phyloP scores from a whole-genome alignment of 257 asterid genomes.

The Lithospermum erythrorhizon region DNA sequence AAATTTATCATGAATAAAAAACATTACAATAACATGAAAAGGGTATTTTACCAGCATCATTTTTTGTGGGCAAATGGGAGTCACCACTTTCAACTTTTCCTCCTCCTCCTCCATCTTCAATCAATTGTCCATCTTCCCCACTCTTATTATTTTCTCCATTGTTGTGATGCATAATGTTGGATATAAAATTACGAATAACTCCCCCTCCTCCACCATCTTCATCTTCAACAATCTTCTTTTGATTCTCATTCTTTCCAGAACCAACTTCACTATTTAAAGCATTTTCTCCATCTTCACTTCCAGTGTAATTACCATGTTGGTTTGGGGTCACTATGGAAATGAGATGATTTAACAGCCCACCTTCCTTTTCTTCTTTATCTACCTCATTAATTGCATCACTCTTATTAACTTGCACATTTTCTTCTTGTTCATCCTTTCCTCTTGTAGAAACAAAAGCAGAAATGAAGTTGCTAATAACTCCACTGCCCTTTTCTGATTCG shows the following conservation, averaged over 20 bases:
- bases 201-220: constrained; percentile 24
- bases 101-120: constrained; percentile 6
- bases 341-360: constrained; percentile 14
- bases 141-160: constrained; percentile 4
- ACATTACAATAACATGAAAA: constrained; percentile 13
- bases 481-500: constrained; percentile 17
- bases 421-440: not conserved
- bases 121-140: constrained; percentile 3
- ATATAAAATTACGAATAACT: constrained; percentile 25
- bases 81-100: constrained; percentile 23
- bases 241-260: not conserved
- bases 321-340: constrained; percentile 22
- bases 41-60: constrained; percentile 11
- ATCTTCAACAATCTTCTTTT: not conserved
- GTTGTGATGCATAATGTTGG: constrained; percentile 25
- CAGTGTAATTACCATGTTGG: not conserved
- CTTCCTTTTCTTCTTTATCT: constrained; percentile 4
- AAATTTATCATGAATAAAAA: too few species aligned
- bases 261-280: not conserved
- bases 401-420: not conserved
- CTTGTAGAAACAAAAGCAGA: constrained; percentile 23
- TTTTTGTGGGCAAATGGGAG: constrained; percentile 29
- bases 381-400: not conserved
- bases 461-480: constrained; percentile 29
- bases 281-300: not conserved